Conservation (phyloP, 2,329 filamentous ascomycete species). For the Tricladium varicosporioides region DNA sequence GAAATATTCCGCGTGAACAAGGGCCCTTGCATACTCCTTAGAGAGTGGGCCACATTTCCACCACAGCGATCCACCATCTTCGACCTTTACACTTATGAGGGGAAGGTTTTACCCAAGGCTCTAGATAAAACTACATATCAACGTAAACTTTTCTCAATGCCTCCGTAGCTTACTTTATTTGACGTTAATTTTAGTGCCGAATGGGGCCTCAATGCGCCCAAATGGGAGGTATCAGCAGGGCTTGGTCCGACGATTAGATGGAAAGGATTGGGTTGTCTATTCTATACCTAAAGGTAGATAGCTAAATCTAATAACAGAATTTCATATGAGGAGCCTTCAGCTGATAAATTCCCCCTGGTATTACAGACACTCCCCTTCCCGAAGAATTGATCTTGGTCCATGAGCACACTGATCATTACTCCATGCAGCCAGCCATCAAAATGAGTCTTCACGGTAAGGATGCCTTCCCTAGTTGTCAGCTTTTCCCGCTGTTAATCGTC, state of each 20-base stretch:
- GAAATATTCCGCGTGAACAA: background rate
- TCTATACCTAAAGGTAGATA: background rate
- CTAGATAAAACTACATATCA: conserved; percentile 1
- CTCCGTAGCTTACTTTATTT: background rate
- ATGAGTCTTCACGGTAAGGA: conserved; percentile 5
- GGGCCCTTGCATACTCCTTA: background rate
- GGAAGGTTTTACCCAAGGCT: conserved; percentile 3
- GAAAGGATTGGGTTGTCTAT: conserved; percentile 3
- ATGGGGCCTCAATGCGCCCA: conserved; percentile 4
- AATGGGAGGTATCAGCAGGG: background rate
- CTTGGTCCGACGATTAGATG: background rate
- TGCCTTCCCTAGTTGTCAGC: background rate
- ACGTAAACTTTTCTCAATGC: background rate
- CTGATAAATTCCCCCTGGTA: background rate
- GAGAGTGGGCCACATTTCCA: background rate
- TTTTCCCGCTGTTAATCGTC: background rate
- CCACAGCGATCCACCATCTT: background rate
- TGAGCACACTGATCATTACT: conserved; percentile 10
- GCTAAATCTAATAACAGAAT: background rate
- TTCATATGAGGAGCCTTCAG: background rate
- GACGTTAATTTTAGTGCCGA: background rate
- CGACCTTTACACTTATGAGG: background rate
- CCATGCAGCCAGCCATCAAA: conserved; percentile 6
- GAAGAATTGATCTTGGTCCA: conserved; percentile 8
- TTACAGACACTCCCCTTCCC: conserved; percentile 2